Evolutionary conservation across 208 protist species (phyloP), one percentile per base, ranked within the genome.

Genomic region (Trypanosomatidae sp.): DNA sequence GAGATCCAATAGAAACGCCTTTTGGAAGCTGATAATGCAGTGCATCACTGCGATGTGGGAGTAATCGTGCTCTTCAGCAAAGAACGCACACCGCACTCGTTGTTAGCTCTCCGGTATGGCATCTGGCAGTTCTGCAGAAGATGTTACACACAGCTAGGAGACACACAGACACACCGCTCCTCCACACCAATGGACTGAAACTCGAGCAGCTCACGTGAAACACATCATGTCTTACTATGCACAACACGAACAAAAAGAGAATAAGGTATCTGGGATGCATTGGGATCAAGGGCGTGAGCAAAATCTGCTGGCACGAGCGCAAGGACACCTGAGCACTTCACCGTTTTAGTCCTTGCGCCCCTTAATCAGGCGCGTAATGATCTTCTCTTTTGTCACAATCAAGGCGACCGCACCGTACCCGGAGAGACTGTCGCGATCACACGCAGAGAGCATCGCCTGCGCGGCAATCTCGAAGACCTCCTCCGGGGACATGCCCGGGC

Each of bases 391-490:
- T 1, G 94, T 98, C 13, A 98, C 89, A 59, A 98, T 87, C 69
- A 93, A 87, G 6, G 99, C 98, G 12, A 98, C 88, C 15, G 88
- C 97, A 74, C 99, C 99, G 91, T 99, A 99, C 66, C 99, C 99
- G 58, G 95, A 98, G 52, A 99, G 84, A 65, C 96, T 98, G 81
- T 99, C 99, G 70, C 99, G 93, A 79, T 99, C 98, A 59, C 98
- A 90, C 30, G 97, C 93, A 15, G 97, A 94, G 3, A 99, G 83
- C 85, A 99, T 93, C 49, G 96, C 93, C 90, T 98, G 95, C 9
- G 93, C 90, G 17, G 95, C 91, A 30, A 98, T 83, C 83, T 99
- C 98, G 79, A 99, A 99, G 12, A 99, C 87, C 67, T 99, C 98
- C 66, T 99, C 98, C 4, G 97, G 82, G 10, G 83, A 88, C 66